phyloP scores from a whole-genome alignment of 1,284 basidiomycete species.

The Ceratorhiza oryzae-sativae region DNA sequence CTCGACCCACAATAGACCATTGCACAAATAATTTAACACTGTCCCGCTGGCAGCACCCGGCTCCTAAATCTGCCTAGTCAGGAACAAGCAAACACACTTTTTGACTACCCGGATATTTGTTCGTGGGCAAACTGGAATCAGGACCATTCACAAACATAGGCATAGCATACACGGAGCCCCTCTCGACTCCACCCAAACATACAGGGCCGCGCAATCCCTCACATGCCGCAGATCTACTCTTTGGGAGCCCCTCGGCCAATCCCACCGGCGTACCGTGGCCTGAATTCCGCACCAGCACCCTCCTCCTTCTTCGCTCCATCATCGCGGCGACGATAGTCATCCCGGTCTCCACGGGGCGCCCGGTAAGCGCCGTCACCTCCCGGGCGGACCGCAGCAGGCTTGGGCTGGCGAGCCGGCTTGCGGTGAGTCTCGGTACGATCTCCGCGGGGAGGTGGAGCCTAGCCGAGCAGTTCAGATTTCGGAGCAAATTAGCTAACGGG shows the following conservation, averaged over 20 bases:
- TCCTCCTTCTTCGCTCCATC: constrained; percentile 73
- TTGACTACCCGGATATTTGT: constrained; percentile 7
- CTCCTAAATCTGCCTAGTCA: neutral
- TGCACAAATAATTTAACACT: constrained; percentile 1
- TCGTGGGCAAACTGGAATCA: constrained; percentile 21
- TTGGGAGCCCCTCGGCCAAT: constrained; percentile 79
- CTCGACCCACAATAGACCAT: neutral
- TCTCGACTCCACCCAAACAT: constrained; percentile 9
- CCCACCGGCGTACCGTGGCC: constrained; percentile 78
- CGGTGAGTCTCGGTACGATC: constrained; percentile 95
- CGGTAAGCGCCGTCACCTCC: constrained; percentile 75
- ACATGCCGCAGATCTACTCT: constrained; percentile 46
- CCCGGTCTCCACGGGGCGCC: constrained; percentile 86
- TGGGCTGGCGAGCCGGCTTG: constrained; percentile 82
- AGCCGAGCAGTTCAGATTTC: constrained; percentile 9
- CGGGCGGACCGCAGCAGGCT: constrained; percentile 73
- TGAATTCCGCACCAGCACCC: constrained; percentile 79
- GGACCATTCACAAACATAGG: constrained; percentile 31
- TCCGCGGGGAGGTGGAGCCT: constrained; percentile 92
- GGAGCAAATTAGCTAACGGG: neutral
- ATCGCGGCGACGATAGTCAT: constrained; percentile 78
- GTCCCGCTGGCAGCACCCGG: neutral
- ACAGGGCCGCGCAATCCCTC: constrained; percentile 7
- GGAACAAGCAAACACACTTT: neutral
- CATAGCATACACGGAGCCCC: constrained; percentile 33